Base-by-base conservation (phyloP, 192 early-diverging fungal genomes). In the Rhizoclosmatium sp. region DNA sequence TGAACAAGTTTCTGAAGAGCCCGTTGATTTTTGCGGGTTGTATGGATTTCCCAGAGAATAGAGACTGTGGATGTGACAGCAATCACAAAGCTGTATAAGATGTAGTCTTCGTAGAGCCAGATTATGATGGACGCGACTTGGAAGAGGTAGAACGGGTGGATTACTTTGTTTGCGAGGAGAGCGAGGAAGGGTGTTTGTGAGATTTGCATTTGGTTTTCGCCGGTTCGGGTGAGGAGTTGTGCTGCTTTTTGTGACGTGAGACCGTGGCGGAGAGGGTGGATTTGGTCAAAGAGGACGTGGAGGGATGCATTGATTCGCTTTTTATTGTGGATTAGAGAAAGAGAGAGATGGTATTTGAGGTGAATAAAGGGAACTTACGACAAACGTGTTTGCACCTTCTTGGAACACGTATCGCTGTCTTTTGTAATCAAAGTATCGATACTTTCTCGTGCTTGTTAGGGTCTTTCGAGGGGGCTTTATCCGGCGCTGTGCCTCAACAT, bases 121-220 rank as follows among this genome's bases (percentile, higher is more conserved):
- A 88, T 79, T 5, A 86, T 12, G 7, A 85, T 80, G 16, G 87
- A 86, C 12, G 76, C 66, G 14, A 81, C 61, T 74, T 88, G 87
- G 72, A 87, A 88, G 12, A 87, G 5, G 59, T 88, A 88, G 59
- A 88, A 88, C 21, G 85, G 87, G 41, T 88, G 87, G 3, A 78
- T 16, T 44, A 86, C 16, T 60, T 88, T 88, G 51, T 85, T 82
- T 0, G 71, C 3, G 10, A 88, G 46, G 77, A 86, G 78, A 49
- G 7, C 59, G n/a, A 48, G 19, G 16, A 83, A 74, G n/a, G 87
- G 74, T 14, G 68, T 49, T 45, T 59, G 31, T 58, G 78, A 78
- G 49, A 88, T 81, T 12, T 76, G 40, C 31, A 88, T 88, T 21
- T 2, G 5, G 72, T 88, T 88, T 39, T 58, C 56, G 9, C 87